Evolutionary conservation across 2,329 filamentous ascomycete genomes (phyloP).

Genomic region (Aspergillus phoenicis): DNA sequence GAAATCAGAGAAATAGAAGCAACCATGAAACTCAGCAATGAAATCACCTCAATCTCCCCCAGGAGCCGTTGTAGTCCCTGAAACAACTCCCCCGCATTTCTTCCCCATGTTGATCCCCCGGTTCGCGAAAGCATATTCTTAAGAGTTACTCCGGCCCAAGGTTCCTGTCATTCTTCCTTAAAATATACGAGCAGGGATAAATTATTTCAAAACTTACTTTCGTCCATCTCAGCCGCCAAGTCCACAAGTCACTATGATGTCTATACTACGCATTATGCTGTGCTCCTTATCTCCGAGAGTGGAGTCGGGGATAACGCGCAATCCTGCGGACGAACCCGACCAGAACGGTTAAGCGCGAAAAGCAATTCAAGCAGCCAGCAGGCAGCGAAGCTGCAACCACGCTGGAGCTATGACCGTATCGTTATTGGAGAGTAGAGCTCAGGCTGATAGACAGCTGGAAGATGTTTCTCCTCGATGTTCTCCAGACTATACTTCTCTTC

Average conservation of each 20-base stretch:
- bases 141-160: neutral
- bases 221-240: neutral
- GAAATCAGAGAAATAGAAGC: too few relatives aligned
- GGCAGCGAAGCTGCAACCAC: neutral
- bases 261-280: neutral
- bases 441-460: too few relatives aligned
- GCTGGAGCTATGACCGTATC: neutral
- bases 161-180: too few relatives aligned
- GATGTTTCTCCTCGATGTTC: neutral
- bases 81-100: neutral
- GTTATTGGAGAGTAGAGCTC: neutral
- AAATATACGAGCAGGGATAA: neutral
- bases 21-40: neutral
- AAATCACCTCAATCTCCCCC: neutral
- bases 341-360: neutral
- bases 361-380: neutral
- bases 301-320: neutral
- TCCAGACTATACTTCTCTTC: neutral
- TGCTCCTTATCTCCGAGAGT: conserved; percentile 1
- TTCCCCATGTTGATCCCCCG: neutral
- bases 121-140: neutral
- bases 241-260: too few relatives aligned
- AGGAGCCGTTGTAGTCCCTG: neutral
- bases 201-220: neutral
- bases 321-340: neutral